Evolutionary conservation across 108 stramenopile genomes (phyloP).

Genomic region (Nitzschia sp.): DNA sequence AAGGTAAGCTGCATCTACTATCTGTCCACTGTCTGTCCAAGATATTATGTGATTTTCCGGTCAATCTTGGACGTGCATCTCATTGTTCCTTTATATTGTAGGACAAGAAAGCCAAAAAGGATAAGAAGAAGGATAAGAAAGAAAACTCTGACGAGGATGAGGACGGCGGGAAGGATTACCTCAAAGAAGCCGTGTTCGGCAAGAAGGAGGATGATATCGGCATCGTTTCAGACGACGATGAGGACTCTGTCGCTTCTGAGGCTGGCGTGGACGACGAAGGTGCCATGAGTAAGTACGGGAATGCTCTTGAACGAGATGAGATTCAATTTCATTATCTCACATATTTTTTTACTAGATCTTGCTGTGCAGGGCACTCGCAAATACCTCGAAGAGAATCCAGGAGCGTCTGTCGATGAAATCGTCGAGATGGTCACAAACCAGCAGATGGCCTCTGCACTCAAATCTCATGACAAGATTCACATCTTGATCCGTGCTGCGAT

Average conservation of each 20-base stretch:
- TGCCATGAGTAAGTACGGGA: conserved; percentile 76
- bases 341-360: conserved; percentile 37
- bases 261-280: conserved; percentile 78
- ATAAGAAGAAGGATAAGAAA: conserved; percentile 69
- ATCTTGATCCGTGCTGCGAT: conserved; percentile 78
- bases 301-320: too few species aligned
- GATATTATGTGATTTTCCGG: background rate
- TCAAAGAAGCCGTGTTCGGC: conserved; percentile 61
- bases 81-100: conserved; percentile 9
- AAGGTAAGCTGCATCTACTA: too few species aligned
- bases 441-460: conserved; percentile 93
- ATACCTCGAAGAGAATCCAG: conserved; percentile 73
- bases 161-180: conserved; percentile 60
- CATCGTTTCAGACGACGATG: conserved; percentile 45
- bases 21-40: background rate
- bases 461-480: conserved; percentile 87
- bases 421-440: conserved; percentile 84
- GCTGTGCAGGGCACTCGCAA: conserved; percentile 80
- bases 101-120: conserved; percentile 57
- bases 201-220: conserved; percentile 54
- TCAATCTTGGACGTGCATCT: too few species aligned
- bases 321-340: background rate
- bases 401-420: conserved; percentile 61
- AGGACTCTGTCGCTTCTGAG: conserved; percentile 36
- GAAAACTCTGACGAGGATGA: conserved; percentile 42